Base-by-base conservation (phyloP, 176 grass and related monocot species). In the Lolium perenne region DNA sequence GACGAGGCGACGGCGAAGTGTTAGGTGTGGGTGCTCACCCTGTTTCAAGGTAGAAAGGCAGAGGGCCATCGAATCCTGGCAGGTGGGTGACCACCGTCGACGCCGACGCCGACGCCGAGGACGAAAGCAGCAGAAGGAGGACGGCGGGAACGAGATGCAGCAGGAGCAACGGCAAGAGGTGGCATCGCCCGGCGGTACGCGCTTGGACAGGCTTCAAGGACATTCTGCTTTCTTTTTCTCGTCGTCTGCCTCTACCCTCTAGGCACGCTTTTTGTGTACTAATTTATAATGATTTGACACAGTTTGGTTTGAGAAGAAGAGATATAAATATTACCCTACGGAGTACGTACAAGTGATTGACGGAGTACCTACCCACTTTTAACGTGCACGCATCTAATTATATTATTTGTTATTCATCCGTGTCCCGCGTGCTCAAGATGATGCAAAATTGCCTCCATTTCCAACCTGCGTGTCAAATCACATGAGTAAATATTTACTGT, bases 11-110 rank as follows among this genome's bases (percentile, higher is more conserved):
- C 25, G 2, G 16, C 15, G n/a, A 11, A 51, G 49, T 13, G 10
- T 6, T 20, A 9, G 66, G 35, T 0, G 17, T 20, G 7, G 17
- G 35, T 12, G 16, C 13, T 61, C 61, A 84, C 65, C 84, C 84
- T 12, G 84, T 80, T 22, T 80, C 76, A 12, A 86, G 16, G 65
- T 73, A 38, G 85, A 86, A 86, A 4, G 55, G 85, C 22, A 86
- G 41, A 23, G 43, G 43, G 43, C 85, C 67, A 0, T 73, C 54
- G 67, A 80, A 86, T 9, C 77, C 84, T 7, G 84, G 84, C 40
- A 86, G 76, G 66, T 23, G 84, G 7, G 40, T 80, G 84, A 86
- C 43, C 84, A 73, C 77, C 50, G 63, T 29, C 66, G 41, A 32
- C n/a, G 10, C n/a, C 20, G 43, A 35, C 6, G n/a, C n/a, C 43